phyloP scores from a whole-genome alignment of 805 yeast genomes.

The Kluyveromyces dobzhanskii region DNA sequence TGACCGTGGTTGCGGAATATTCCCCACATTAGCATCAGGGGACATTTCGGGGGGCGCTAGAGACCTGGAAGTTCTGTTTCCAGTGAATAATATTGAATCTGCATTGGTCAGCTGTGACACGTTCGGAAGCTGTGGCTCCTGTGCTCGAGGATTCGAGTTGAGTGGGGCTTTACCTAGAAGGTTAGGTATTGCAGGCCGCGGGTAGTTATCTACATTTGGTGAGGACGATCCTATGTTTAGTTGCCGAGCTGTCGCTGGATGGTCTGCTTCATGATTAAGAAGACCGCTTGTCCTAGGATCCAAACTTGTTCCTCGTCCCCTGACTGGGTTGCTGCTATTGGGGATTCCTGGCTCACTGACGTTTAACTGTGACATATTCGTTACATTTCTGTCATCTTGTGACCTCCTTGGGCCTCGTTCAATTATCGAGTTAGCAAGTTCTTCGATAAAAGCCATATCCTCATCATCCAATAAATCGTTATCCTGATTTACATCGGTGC shows the following conservation, averaged over 20 bases:
- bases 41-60: not conserved
- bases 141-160: conserved; percentile 1
- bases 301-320: conserved; percentile 17
- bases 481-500: not conserved
- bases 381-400: not conserved
- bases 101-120: conserved; percentile 1
- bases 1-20: not conserved
- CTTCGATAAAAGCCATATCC: conserved; percentile 4
- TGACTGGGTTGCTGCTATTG: conserved; percentile 4
- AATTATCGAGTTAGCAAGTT: not conserved
- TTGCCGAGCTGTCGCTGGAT: not conserved
- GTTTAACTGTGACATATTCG: no score
- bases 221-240: not conserved
- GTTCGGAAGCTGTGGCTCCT: not conserved
- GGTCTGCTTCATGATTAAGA: not conserved
- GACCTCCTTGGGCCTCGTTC: not conserved
- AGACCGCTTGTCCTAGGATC: not conserved
- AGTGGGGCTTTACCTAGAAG: conserved; percentile 17
- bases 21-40: not conserved
- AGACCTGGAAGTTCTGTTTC: not conserved
- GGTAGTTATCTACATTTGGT: conserved; percentile 6
- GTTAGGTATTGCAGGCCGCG: conserved; percentile 12
- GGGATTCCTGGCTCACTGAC: no score
- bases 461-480: conserved; percentile 3
- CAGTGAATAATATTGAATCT: conserved; percentile 2